A percentile compares a stretch with the other conserved stretches of the same genome.
Conservation (phyloP, 83 land plant species). For the Larix sibirica region DNA sequence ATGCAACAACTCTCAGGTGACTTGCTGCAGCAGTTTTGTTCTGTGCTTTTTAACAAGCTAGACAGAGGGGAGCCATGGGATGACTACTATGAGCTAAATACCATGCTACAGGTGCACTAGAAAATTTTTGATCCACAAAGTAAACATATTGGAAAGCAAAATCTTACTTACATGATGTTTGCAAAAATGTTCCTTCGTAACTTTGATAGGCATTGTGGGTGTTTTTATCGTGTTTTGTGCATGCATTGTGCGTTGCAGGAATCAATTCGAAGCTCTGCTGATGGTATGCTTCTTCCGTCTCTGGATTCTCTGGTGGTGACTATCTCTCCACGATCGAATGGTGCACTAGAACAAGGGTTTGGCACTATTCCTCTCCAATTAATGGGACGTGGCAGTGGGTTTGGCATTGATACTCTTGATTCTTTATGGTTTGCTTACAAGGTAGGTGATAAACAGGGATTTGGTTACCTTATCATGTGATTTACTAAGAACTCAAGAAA, state of each 20-base stretch:
- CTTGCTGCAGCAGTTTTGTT: conserved; percentile 87
- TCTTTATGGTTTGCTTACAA: conserved; percentile 74
- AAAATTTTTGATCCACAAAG: neutral
- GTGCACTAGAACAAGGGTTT: conserved; percentile 21
- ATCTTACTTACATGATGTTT: conserved; percentile 5
- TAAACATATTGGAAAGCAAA: neutral
- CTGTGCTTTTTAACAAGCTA: conserved; percentile 82
- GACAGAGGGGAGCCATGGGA: conserved; percentile 94
- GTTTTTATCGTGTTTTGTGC: neutral
- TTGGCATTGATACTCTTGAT: conserved; percentile 87
- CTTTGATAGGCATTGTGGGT: neutral
- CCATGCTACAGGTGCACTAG: conserved; percentile 76
- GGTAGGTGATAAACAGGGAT: conserved; percentile 27
- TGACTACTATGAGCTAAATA: conserved; percentile 95
- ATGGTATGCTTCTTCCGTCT: conserved; percentile 66
- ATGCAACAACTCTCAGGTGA: conserved; percentile 58
- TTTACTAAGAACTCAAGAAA: neutral
- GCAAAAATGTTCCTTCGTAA: neutral
- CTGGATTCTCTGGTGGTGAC: conserved; percentile 90
- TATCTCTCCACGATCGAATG: conserved; percentile 28
- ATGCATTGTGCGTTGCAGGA: conserved; percentile 52
- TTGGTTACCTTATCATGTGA: neutral
- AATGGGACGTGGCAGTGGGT: conserved; percentile 34
- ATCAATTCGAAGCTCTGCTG: conserved; percentile 92
- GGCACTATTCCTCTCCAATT: conserved; percentile 40